Evolutionary conservation across 116 monocot genomes (phyloP), one percentile per base, ranked within the genome.

Genomic region (Cymodocea nodosa): DNA sequence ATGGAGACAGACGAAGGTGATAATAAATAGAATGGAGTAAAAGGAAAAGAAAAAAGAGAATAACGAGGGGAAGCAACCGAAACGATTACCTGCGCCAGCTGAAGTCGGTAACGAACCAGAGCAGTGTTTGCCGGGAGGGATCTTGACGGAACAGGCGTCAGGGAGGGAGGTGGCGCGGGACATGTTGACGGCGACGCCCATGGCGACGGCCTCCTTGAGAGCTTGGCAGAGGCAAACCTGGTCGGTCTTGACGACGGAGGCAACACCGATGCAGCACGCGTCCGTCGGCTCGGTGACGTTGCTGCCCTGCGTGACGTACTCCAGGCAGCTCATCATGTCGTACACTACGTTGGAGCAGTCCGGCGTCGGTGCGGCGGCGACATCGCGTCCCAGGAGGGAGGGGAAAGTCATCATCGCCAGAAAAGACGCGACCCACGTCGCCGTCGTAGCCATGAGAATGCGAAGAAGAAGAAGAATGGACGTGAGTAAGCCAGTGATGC

Each of bases 181-280:
- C 60, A 56, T 48, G 64, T 75, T 64, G 55, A 75, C 35, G 5
- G 39, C n/a, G 23, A 68, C 37, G 4, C 56, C 44, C 54, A 75
- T 63, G 19, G 5, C 34, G 10, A 22, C 34, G n/a, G 69, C 69
- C 55, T 25, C 9, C 16, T 50, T 18, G 56, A 75, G 62, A 16
- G 59, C 75, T 15, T 35, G 56, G 34, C 75, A 75, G 54, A 75
- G 69, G 57, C 75, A 75, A 11, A 16, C 5, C 11, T 54, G 75
- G 35, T 49, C 18, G 6, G 55, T 6, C 56, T 65, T 61, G 52
- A 62, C 68, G 50, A 68, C 74, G 12, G 51, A 14, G 19, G 12
- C 10, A 19, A 68, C 57, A 18, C 68, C 74, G 23, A 5, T 59
- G 68, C 74, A 74, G 50, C 74, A 74, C 15, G 67, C 24, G 9